phyloP scores from a whole-genome alignment of 2,329 filamentous ascomycete genomes.

The Talaromyces islandicus region DNA sequence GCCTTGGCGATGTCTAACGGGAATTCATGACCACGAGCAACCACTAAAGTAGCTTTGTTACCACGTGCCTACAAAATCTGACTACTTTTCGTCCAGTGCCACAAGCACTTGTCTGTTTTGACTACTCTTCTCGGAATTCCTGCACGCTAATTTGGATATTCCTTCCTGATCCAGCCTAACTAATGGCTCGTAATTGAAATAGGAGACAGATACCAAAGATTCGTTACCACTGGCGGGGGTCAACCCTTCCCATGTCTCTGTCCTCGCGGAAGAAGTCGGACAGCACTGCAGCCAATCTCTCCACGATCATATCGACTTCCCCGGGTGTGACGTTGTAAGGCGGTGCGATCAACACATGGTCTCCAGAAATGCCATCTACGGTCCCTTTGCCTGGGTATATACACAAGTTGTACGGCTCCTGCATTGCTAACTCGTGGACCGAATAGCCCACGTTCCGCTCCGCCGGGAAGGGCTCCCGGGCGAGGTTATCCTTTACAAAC shows the following conservation, averaged over 20 bases:
- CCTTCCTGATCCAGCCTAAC: background rate
- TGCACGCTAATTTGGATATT: background rate
- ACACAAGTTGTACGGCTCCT: constrained; percentile 41
- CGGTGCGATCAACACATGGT: constrained; percentile 28
- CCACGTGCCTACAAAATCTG: background rate
- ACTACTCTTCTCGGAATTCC: background rate
- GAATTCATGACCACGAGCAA: background rate
- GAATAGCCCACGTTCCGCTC: background rate
- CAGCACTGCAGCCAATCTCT: background rate
- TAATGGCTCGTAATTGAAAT: background rate
- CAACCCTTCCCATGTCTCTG: background rate
- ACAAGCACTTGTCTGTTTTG: background rate
- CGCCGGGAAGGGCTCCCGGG: background rate
- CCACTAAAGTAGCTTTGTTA: background rate
- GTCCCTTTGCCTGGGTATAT: constrained; percentile 61
- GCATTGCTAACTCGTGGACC: background rate
- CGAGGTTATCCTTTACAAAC: constrained; percentile 1
- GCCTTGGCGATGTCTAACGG: too few relatives aligned
- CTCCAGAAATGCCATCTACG: constrained; percentile 52
- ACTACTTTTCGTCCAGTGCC: background rate
- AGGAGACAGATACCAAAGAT: background rate
- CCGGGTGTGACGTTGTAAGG: background rate
- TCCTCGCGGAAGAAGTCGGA: background rate
- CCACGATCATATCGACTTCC: background rate
- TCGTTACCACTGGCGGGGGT: background rate